phyloP scores from a whole-genome alignment of 2,329 filamentous ascomycete genomes.

The Gnomoniopsis sp. region DNA sequence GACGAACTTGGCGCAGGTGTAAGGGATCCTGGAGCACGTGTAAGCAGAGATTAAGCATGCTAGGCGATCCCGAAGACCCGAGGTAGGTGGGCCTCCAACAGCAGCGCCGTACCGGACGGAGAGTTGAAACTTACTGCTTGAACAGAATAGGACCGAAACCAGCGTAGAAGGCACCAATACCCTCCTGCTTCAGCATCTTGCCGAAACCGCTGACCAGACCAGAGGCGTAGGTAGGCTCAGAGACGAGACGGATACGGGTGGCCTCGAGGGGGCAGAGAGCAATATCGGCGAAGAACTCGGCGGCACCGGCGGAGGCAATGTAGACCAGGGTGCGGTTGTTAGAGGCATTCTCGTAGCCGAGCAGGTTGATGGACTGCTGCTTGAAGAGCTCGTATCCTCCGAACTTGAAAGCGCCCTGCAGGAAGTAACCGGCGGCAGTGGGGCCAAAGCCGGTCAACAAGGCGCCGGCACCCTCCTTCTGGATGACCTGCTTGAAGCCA shows the following conservation, averaged over 20 bases:
- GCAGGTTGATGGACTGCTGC: conserved; percentile 77
- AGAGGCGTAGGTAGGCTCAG: conserved; percentile 78
- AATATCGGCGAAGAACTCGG: conserved; percentile 72
- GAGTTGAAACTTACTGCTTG: conserved; percentile 60
- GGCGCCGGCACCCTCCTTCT: conserved; percentile 80
- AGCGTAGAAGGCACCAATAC: conserved; percentile 82
- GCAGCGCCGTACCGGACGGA: neutral
- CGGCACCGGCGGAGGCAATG: conserved; percentile 64
- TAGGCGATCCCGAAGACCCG: neutral
- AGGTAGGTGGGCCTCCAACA: neutral
- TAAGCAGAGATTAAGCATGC: neutral
- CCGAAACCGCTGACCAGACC: conserved; percentile 75
- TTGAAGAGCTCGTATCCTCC: conserved; percentile 97
- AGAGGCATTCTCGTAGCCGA: conserved; percentile 74
- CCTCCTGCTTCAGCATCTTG: conserved; percentile 82
- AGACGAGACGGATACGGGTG: conserved; percentile 90
- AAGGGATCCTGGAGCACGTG: conserved; percentile 21
- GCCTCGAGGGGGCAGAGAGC: conserved; percentile 90
- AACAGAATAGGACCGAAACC: conserved; percentile 86
- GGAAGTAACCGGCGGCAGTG: conserved; percentile 87
- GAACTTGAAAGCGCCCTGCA: conserved; percentile 91
- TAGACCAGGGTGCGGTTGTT: conserved; percentile 81
- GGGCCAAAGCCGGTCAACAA: conserved; percentile 83
- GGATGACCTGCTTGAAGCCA: conserved; percentile 81
- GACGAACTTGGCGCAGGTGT: conserved; percentile 25